Evolutionary conservation across 345 rosid species (phyloP), one percentile per base, ranked within the genome.

Genomic region (Cardamine occulta): DNA sequence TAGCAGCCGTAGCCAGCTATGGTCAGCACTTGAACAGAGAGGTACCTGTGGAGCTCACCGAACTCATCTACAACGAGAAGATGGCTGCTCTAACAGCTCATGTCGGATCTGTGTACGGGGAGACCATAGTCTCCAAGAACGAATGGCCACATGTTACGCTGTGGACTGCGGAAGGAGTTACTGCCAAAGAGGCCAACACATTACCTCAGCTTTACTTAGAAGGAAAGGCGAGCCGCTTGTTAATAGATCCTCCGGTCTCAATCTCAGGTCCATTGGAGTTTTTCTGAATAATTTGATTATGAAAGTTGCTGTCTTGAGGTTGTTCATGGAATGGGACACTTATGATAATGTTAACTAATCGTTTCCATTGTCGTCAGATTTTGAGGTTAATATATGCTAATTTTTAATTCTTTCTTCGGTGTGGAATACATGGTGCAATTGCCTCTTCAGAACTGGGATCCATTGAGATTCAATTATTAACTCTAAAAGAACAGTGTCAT

Each of bases 111-210:
- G 83, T 90, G 15, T 94, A 90, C 9, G 89, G 85, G 0, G 97
- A 92, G 78, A 75, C 78, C 40, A 66, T 90, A 42, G 78, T 62
- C 45, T 85, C 90, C 0, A 90, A 77, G 80, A 95, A 95, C 56
- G 79, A 88, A 74, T 95, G 98, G 98, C 96, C 98, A 4, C 98
- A 92, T 59, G 82, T 89, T 35, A 95, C 99, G 2, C 57, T 92
- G 77, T 95, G 99, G 96, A 95, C 94, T 1, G 94, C 78, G 4
- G 84, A 80, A 57, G 93, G 97, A 4, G 84, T 92, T 53, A 71
- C 82, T 13, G 79, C 96, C 0, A 90, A 75, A 86, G 99, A 92
- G 54, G 97, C 98, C 40, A 92, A 90, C 81, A 45, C 61, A 6
- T 85, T 92, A 39, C 96, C 84, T 1, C 83, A 87, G 68, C 84